Conservation (phyloP, 2,329 filamentous ascomycete genomes). For the Alternaria sp. region DNA sequence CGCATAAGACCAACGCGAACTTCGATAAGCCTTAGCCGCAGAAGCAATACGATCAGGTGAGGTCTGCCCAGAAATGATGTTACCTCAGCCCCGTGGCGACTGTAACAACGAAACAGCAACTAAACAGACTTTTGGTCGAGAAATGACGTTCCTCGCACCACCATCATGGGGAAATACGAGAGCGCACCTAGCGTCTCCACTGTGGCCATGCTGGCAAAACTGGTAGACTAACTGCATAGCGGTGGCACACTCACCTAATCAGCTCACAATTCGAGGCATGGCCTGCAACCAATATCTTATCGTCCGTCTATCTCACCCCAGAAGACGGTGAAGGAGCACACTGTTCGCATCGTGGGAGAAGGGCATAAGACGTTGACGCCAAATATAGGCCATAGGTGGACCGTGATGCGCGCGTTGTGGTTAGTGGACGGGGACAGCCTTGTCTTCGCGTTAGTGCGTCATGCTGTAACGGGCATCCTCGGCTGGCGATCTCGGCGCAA, state of each 20-base stretch:
- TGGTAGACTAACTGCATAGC: neutral
- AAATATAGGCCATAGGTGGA: neutral
- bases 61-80: neutral
- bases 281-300: neutral
- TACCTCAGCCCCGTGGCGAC: neutral
- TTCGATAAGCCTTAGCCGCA: neutral
- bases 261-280: too few relatives aligned
- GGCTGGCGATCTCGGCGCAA: constrained; percentile 4
- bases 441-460: neutral
- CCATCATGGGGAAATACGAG: neutral
- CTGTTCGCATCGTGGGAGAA: neutral
- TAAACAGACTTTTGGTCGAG: neutral
- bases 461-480: neutral
- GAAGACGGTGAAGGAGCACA: neutral
- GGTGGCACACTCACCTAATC: neutral
- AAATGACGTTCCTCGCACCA: neutral
- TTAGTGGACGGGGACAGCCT: neutral
- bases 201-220: neutral
- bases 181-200: neutral
- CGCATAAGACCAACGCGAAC: neutral
- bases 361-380: neutral
- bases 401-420: neutral
- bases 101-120: neutral
- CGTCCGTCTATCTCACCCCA: neutral
- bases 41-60: neutral